Percentiles rank a stretch among this genome's conserved stretches.
Evolutionary conservation across 257 asterid genomes (phyloP).

Genomic region (Striga asiatica): DNA sequence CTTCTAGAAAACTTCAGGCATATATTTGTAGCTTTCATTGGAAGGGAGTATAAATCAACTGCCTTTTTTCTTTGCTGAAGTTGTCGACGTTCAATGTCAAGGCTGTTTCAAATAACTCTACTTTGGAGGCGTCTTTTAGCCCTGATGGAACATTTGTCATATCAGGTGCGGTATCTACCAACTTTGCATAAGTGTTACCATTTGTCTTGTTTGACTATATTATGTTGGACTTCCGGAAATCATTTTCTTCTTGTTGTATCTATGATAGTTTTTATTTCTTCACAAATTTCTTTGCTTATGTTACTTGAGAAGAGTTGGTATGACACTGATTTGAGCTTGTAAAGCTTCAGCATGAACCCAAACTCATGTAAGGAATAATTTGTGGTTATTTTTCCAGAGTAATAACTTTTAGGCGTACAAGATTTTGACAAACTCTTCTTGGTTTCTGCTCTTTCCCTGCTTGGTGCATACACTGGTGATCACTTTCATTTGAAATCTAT

Average conservation of each 20-base stretch:
- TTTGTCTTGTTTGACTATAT: slow-evolving; percentile 3
- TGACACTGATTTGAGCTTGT: too few species aligned
- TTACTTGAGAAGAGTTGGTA: too few species aligned
- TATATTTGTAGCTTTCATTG: not conserved
- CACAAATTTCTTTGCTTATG: too few species aligned
- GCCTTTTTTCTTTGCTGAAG: slow-evolving; percentile 24
- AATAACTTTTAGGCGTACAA: not conserved
- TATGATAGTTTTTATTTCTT: not conserved
- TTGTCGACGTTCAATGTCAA: slow-evolving; percentile 66
- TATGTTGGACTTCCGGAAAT: not conserved
- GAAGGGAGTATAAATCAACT: slow-evolving; percentile 8
- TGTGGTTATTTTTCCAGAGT: not conserved
- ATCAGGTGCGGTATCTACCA: slow-evolving; percentile 47
- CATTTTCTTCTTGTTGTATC: not conserved
- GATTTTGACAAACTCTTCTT: not conserved
- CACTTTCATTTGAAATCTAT: not conserved
- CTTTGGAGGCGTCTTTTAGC: slow-evolving; percentile 95
- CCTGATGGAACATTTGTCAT: slow-evolving; percentile 87
- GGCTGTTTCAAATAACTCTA: slow-evolving; percentile 68
- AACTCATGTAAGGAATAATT: not conserved
- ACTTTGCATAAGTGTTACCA: not conserved
- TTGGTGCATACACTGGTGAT: not conserved
- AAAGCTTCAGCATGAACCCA: slow-evolving; percentile 3
- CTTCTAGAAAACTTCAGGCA: not conserved
- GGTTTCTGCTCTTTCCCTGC: not conserved